Evolutionary conservation across 176 grass and related monocot species (phyloP).

Genomic region (Lolium multiflorum): DNA sequence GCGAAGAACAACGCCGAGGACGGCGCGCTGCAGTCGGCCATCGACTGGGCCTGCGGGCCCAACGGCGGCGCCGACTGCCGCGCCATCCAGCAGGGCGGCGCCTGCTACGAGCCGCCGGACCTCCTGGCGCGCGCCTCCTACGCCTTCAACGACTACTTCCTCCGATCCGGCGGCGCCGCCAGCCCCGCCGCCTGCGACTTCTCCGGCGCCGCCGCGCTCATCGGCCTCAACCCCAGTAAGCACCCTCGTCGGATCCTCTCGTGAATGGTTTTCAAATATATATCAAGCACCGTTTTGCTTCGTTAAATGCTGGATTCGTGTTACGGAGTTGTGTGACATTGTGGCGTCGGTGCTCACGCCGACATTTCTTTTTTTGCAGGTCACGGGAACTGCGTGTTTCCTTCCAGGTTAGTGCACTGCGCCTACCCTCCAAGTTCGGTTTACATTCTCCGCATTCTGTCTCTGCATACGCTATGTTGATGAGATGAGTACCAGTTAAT

Average conservation of each 20-base stretch:
- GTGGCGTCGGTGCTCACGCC: neutral
- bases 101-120: slow-evolving; percentile 66
- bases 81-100: slow-evolving; percentile 68
- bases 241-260: neutral
- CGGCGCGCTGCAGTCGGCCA: slow-evolving; percentile 62
- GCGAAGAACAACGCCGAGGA: slow-evolving; percentile 85
- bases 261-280: slow-evolving; percentile 2
- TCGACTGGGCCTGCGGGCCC: slow-evolving; percentile 72
- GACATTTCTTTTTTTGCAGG: slow-evolving; percentile 50
- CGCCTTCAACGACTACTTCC: slow-evolving; percentile 82
- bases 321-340: slow-evolving; percentile 5
- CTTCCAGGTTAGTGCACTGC: slow-evolving; percentile 63
- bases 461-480: neutral
- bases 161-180: slow-evolving; percentile 54
- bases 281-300: neutral
- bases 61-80: slow-evolving; percentile 62
- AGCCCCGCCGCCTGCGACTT: slow-evolving; percentile 63
- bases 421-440: neutral
- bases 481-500: neutral
- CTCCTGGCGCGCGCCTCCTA: slow-evolving; percentile 68
- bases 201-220: slow-evolving; percentile 75
- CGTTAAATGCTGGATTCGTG: neutral
- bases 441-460: neutral
- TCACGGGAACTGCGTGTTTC: slow-evolving; percentile 57
- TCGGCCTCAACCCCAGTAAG: slow-evolving; percentile 70